Base-by-base conservation (phyloP, 2,329 filamentous ascomycete genomes). In the Fusarium cicatricum region DNA sequence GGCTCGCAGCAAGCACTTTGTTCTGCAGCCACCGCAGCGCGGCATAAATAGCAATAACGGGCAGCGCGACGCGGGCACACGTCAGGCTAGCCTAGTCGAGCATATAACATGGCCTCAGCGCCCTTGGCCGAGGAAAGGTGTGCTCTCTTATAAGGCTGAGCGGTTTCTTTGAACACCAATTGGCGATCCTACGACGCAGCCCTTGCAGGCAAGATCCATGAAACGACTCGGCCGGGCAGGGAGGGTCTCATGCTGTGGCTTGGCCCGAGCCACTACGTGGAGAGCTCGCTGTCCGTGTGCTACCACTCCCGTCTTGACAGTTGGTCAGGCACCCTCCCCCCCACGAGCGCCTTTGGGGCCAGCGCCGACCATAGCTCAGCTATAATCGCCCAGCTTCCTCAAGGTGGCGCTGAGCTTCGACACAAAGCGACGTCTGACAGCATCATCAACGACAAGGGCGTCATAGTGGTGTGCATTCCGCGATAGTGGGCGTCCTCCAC, bases 141-240 rank as follows among this genome's bases (percentile, higher is more conserved):
- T 48, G 43, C 50, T 57, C 47, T 40, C 29, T 40, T 60, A 40
- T 62, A 62, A 60, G 60, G 60, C 60, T 62, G 60, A 62, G 57
- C 36, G 32, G 32, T 19, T 28, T 32, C 31, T 42, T 19, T 41
- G 36, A 41, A 41, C 46, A 26, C 37, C 46, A 26, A 19, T 37
- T 49, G 37, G 46, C 49, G 58, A 59, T 52, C 42, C 58, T 41
- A 31, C 36, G 33, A 51, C 17, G 43, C 50, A 59, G 42, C 47
- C 36, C 32, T 43, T 51, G 43, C 60, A 62, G 43, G 38, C 58
- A 62, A 63, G 59, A 60, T 57, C 55, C 59, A 63, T 56, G 51
- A 34, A 47, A 39, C 37, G 40, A 28, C 38, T 50, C 47, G 47
- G 47, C 17, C 43, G 46, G 38, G 47, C 39, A 59, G 50, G 60